Evolutionary conservation across 371 early-diverging fungal genomes (phyloP).

Genomic region (Apophysomyces variabilis): DNA sequence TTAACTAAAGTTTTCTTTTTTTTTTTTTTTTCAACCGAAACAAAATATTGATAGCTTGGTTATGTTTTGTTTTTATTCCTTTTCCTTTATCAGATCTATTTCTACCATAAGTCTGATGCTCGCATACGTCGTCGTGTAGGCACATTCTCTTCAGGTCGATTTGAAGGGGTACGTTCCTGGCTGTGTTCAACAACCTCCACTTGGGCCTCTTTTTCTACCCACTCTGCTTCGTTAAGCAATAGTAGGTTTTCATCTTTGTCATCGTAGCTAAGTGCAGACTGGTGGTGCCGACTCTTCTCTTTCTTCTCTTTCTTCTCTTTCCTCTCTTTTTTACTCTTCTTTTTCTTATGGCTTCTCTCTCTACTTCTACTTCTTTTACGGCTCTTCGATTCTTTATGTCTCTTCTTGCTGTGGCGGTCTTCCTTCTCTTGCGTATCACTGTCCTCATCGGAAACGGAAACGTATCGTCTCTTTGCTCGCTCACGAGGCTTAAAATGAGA

Average conservation of each 20-base stretch:
- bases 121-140: slow-evolving; percentile 18
- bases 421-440: slow-evolving; percentile 33
- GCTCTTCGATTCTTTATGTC: slow-evolving; percentile 23
- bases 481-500: slow-evolving; percentile 41
- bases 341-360: slow-evolving; percentile 29
- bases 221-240: slow-evolving; percentile 15
- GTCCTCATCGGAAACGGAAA: slow-evolving; percentile 40
- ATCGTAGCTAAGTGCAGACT: slow-evolving; percentile 6
- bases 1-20: too few relatives aligned
- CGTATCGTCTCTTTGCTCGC: slow-evolving; percentile 31
- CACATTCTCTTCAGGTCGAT: neutral
- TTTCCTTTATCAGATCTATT: neutral
- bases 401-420: slow-evolving; percentile 23
- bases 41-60: neutral
- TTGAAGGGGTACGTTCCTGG: slow-evolving; percentile 7
- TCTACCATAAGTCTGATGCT: slow-evolving; percentile 38
- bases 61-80: neutral
- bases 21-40: neutral
- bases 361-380: slow-evolving; percentile 23
- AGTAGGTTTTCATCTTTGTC: slow-evolving; percentile 12
- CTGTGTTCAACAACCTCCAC: neutral
- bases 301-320: slow-evolving; percentile 26
- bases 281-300: slow-evolving; percentile 15
- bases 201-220: slow-evolving; percentile 27
- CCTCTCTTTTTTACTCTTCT: slow-evolving; percentile 15